A percentile compares a stretch with the other conserved stretches of the same genome.
phyloP scores from a whole-genome alignment of 2,329 filamentous ascomycete genomes.

The Xylaria sp. region DNA sequence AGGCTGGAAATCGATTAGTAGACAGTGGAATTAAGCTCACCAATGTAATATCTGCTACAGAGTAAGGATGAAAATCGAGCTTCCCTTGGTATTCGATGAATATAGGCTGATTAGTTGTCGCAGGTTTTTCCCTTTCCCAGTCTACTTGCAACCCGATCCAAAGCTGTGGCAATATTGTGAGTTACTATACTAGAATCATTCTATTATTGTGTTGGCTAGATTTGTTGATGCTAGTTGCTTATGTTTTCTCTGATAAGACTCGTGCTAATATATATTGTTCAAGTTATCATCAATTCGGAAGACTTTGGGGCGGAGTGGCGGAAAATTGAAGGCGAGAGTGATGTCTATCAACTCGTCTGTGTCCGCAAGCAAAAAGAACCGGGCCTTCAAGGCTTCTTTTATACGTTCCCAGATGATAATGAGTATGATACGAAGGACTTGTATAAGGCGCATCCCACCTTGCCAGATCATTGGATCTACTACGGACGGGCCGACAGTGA shows the following conservation, averaged over 20 bases:
- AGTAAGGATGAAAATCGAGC: conserved; percentile 46
- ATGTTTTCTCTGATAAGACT: neutral
- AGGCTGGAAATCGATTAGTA: conserved; percentile 54
- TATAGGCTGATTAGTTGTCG: conserved; percentile 27
- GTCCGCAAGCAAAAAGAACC: conserved; percentile 53
- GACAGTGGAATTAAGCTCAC: conserved; percentile 50
- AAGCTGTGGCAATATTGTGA: conserved; percentile 56
- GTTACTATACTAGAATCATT: neutral
- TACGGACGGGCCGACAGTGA: conserved; percentile 54
- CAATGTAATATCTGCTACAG: conserved; percentile 57
- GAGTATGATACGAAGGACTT: conserved; percentile 60
- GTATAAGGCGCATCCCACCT: conserved; percentile 54
- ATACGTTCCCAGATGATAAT: conserved; percentile 48
- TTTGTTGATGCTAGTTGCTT: neutral
- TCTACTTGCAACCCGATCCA: conserved; percentile 50
- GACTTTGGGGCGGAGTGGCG: conserved; percentile 57
- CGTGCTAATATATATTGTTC: conserved; percentile 11
- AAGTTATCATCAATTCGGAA: conserved; percentile 55
- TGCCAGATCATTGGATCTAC: conserved; percentile 54
- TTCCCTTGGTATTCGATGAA: conserved; percentile 4
- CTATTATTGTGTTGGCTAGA: neutral
- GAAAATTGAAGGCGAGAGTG: conserved; percentile 47
- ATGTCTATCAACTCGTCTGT: conserved; percentile 55
- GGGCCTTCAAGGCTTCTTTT: conserved; percentile 47
- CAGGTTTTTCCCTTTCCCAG: conserved; percentile 52